Evolutionary conservation across 106 monocot genomes (phyloP), one percentile per base, ranked within the genome.

Genomic region (Allium fistulosum): DNA sequence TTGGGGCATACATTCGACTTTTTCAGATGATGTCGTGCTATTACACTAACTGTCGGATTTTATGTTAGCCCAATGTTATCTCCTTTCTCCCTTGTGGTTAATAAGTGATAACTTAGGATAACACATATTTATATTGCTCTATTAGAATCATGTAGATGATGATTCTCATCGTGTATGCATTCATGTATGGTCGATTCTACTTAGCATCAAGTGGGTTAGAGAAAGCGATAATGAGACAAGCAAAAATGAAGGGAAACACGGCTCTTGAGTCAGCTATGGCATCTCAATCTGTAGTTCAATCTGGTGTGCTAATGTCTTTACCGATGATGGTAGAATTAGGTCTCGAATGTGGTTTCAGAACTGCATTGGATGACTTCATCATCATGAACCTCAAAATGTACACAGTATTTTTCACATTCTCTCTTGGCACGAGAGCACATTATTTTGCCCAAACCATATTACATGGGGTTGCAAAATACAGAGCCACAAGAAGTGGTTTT

Each of bases 241-340:
- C 92, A 17, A 62, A 67, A 17, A 84, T 82, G 73, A 78, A 84
- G 67, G 92, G 92, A 56, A 92, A 99, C 70, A 69, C 61, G 51
- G 76, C 97, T 66, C 87, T 99, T 48, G 82, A 92, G 71, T 63
- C 92, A 48, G 97, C 97, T 37, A 87, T 99, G 89, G 92, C 89
- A 45, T 99, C 97, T 57, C 97, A 99, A 51, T 99, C 97, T 7
- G 59, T 92, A 10, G 89, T 92, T 53, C 97, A 99, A 57, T 58
- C 92, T 14, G 97, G 92, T 73, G 49, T 92, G 17, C 61, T 99
- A 11, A 89, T 99, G 92, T 82, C 92, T 50, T 77, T 99, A 13
- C 97, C 97, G 0, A 99, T 99, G 97, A 74, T 99, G 13, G 92
- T 99, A 92, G 97, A 99, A 69, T 89, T 99, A 53, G 97, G 97